Evolutionary conservation across 2,329 filamentous ascomycete genomes (phyloP), one percentile per base, ranked within the genome.

Genomic region (Plenodomus lindquistii): DNA sequence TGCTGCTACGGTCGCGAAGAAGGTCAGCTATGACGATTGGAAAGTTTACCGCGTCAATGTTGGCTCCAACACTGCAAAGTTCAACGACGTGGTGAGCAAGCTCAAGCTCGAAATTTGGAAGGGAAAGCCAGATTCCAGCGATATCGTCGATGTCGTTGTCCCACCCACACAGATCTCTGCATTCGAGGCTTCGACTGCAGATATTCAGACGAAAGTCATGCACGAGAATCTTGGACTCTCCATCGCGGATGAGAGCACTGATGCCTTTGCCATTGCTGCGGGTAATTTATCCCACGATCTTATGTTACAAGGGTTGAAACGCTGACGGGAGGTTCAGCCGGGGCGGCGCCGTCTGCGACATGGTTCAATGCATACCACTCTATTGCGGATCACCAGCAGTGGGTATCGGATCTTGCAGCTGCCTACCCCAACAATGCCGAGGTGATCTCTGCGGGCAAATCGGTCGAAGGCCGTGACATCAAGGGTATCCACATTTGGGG

Each of bases 401-500:
- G 66, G 62, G 50, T 72, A 24, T 59, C 56, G 7, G 69, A 72
- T 38, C 66, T 73, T 16, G 64, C 62, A 6, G 64, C 65, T 36
- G 65, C 67, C 2, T 70, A 69, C 40, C 69, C 70, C 24, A 54
- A 44, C n/a, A 72, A 72, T 35, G 40, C 68, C 2, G 67, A 73
- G 51, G 60, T 70, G 17, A 55, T 73, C 19, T 58, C 58, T 3
- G 68, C 68, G 13, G 70, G 70, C 41, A 69, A 69, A 35, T 72
- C 70, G 1, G 44, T 63, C 10, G 58, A 72, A 22, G 69, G 69
- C n/a, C 70, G 69, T 18, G 67, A 71, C 42, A 67, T 73, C 44
- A 63, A 59, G 19, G 70, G 70, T 7, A 72, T 73, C 42, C 69
- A 73, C 36, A 72, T 73, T 46, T 73, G 66, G 66, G 70, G 70